Evolutionary conservation across 345 rosid species (phyloP).

Genomic region (Sapria himalayana): DNA sequence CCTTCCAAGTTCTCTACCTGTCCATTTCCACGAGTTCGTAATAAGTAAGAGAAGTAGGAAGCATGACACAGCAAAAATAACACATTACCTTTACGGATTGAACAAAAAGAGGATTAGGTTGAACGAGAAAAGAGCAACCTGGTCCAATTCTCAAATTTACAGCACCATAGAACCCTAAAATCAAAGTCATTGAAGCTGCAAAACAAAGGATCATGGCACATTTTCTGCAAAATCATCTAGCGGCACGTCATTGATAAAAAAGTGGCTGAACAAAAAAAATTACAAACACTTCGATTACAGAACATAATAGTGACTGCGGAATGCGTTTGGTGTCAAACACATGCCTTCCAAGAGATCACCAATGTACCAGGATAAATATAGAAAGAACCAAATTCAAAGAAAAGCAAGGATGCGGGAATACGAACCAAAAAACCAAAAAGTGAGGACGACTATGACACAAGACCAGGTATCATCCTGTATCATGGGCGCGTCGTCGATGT

Average conservation of each 20-base stretch:
- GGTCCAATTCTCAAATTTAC: constrained; percentile 47
- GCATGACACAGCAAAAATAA: neutral
- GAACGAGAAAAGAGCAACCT: constrained; percentile 37
- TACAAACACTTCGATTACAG: neutral
- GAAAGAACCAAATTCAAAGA: neutral
- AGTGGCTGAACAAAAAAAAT: neutral
- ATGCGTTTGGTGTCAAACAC: too few species aligned
- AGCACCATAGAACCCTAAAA: constrained; percentile 71
- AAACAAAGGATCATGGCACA: neutral
- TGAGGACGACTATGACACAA: constrained; percentile 61
- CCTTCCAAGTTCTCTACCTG: constrained; percentile 55
- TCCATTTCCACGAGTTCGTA: constrained; percentile 1
- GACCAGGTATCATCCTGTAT: constrained; percentile 65
- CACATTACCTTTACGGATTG: constrained; percentile 45
- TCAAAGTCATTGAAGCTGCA: constrained; percentile 74
- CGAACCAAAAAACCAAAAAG: constrained; percentile 85
- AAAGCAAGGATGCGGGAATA: neutral
- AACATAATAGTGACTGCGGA: neutral
- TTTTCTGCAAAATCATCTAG: neutral
- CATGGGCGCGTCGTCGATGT: constrained; percentile 17
- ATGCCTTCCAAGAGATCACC: too few species aligned
- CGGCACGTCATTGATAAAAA: neutral
- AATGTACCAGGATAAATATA: neutral
- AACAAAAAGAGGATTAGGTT: constrained; percentile 61
- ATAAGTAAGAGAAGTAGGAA: neutral